Conservation (phyloP, 2,329 filamentous ascomycete species). For the Aspergillus aculeatinus region DNA sequence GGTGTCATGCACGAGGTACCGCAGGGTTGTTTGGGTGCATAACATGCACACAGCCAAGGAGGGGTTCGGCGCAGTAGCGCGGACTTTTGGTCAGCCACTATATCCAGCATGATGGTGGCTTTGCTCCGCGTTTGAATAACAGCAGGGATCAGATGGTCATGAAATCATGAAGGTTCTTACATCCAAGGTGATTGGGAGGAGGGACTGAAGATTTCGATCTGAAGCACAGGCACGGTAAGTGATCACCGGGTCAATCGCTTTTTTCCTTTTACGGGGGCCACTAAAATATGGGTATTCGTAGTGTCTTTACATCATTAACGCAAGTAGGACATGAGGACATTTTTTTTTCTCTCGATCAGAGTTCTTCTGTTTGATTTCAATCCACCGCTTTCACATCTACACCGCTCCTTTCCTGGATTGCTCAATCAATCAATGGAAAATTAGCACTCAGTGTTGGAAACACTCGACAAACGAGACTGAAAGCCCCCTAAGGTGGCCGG, state of each 20-base stretch:
- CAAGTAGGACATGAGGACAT: not conserved
- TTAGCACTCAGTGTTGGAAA: constrained; percentile 6
- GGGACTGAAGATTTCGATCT: not conserved
- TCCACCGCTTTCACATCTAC: constrained; percentile 12
- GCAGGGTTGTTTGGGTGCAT: not conserved
- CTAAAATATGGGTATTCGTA: not conserved
- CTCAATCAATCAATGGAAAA: constrained; percentile 1
- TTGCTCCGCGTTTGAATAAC: not conserved
- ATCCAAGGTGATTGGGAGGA: not conserved
- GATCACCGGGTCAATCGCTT: not conserved
- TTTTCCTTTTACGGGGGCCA: not conserved
- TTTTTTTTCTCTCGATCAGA: constrained; percentile 1
- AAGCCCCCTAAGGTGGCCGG: constrained; percentile 9
- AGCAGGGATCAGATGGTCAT: not conserved
- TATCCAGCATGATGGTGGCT: not conserved
- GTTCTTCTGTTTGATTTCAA: constrained; percentile 4
- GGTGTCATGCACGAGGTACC: not conserved
- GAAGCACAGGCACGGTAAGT: constrained; percentile 1
- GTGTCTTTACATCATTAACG: not conserved
- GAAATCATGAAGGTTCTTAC: not conserved
- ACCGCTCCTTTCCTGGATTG: constrained; percentile 20
- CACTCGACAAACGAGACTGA: constrained; percentile 13
- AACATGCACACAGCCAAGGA: not conserved
- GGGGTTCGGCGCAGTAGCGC: not conserved
- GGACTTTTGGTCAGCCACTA: not conserved